Evolutionary conservation across 495 filamentous ascomycete genomes (phyloP).

Genomic region (Aspergillus baeticus): DNA sequence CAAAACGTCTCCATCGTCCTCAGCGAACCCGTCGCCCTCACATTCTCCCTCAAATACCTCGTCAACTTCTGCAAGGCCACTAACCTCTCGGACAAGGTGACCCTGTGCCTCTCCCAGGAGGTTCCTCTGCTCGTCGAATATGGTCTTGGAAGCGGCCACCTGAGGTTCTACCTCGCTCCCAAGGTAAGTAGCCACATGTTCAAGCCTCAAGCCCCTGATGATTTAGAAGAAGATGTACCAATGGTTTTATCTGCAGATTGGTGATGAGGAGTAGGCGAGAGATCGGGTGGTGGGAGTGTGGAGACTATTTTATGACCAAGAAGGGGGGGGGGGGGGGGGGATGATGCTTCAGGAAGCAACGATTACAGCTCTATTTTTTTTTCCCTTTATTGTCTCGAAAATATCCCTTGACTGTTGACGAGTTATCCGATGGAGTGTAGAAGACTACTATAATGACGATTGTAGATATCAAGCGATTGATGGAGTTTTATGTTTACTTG

Average conservation of each 20-base stretch:
- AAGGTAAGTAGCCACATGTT: slow-evolving; percentile 64
- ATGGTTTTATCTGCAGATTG: slow-evolving; percentile 58
- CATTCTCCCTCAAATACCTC: slow-evolving; percentile 98
- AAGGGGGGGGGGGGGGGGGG: too few species aligned
- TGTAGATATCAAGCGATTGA: slow-evolving; percentile 26
- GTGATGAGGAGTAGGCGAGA: slow-evolving; percentile 72
- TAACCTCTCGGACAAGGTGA: slow-evolving; percentile 76
- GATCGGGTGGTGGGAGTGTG: slow-evolving; percentile 22
- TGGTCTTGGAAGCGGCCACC: slow-evolving; percentile 77
- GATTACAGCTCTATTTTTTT: slow-evolving; percentile 26
- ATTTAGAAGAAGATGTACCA: background rate
- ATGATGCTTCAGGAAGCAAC: slow-evolving; percentile 30
- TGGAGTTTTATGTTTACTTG: slow-evolving; percentile 6
- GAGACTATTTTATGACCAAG: slow-evolving; percentile 30
- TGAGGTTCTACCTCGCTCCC: slow-evolving; percentile 96
- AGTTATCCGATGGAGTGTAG: background rate
- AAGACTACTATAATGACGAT: slow-evolving; percentile 22
- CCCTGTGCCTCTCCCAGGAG: slow-evolving; percentile 90
- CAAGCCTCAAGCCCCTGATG: slow-evolving; percentile 10
- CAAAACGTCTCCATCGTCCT: slow-evolving; percentile 85
- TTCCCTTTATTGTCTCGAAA: slow-evolving; percentile 13
- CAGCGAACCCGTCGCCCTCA: slow-evolving; percentile 88
- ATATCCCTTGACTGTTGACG: slow-evolving; percentile 23
- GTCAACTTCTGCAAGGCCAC: slow-evolving; percentile 99
- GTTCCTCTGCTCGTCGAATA: slow-evolving; percentile 97